Evolutionary conservation across 2,329 filamentous ascomycete genomes (phyloP).

Genomic region (Pyrenophora teres): DNA sequence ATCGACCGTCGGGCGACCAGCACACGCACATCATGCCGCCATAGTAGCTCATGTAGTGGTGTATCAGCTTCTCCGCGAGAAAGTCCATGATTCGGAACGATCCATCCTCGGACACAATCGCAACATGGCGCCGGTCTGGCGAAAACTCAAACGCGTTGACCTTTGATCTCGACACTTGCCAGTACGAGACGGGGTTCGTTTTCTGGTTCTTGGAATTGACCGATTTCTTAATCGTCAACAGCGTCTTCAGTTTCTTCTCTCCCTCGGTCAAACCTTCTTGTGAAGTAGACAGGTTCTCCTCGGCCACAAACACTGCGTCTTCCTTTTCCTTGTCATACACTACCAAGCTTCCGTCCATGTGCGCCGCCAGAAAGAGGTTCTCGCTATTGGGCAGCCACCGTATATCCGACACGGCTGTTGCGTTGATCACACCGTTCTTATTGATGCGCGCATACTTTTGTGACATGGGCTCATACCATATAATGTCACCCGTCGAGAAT

Average conservation of each 20-base stretch:
- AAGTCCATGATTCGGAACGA: conserved; percentile 90
- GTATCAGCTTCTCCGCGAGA: conserved; percentile 85
- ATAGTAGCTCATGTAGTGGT: conserved; percentile 89
- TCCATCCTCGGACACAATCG: conserved; percentile 90
- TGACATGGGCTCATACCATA: conserved; percentile 97
- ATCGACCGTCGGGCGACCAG: conserved; percentile 97
- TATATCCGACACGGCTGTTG: conserved; percentile 82
- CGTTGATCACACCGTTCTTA: conserved; percentile 93
- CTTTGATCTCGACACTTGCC: conserved; percentile 88
- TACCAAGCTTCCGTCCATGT: conserved; percentile 87
- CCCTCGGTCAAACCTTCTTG: conserved; percentile 39
- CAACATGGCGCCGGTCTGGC: conserved; percentile 83
- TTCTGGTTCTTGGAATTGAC: conserved; percentile 94
- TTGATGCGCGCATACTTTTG: conserved; percentile 95
- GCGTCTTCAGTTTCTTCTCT: conserved; percentile 39
- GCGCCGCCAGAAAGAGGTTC: conserved; percentile 86
- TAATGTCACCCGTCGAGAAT: conserved; percentile 93
- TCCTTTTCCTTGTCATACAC: conserved; percentile 99
- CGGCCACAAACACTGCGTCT: conserved; percentile 76
- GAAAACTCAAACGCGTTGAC: conserved; percentile 94
- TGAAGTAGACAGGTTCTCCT: conserved; percentile 54
- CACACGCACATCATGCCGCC: conserved; percentile 90
- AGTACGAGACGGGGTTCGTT: conserved; percentile 86
- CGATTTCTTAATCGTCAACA: conserved; percentile 80
- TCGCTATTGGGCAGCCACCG: conserved; percentile 94